Conservation (phyloP, 441 rosid species). For the Croton laevigatus region DNA sequence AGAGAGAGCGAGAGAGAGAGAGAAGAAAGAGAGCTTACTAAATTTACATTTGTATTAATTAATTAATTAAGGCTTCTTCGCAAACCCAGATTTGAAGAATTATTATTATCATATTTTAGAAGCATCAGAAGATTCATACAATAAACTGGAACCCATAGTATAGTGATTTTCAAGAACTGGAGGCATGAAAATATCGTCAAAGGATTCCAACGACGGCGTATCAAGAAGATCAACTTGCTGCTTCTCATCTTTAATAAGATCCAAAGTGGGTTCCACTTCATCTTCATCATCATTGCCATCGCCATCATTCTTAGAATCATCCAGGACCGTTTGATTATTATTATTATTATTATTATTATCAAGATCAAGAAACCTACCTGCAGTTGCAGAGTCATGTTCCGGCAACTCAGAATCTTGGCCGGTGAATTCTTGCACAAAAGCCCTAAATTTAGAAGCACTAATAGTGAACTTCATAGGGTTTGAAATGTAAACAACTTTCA, state of each 20-base stretch:
- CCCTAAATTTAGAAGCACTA: slow-evolving; percentile 48
- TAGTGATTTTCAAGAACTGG: slow-evolving; percentile 26
- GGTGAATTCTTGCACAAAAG: slow-evolving; percentile 57
- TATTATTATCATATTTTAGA: too few species aligned
- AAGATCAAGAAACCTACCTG: slow-evolving; percentile 18
- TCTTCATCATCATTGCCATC: background rate
- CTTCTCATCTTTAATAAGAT: background rate
- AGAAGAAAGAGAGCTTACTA: background rate
- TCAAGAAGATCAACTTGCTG: background rate
- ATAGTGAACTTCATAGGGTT: slow-evolving; percentile 54
- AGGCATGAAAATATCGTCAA: slow-evolving; percentile 29
- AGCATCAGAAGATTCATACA: slow-evolving; percentile 10
- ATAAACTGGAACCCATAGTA: slow-evolving; percentile 17
- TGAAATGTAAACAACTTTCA: slow-evolving; percentile 67
- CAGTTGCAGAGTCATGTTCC: slow-evolving; percentile 3
- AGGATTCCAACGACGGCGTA: slow-evolving; percentile 6
- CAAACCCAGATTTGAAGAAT: slow-evolving; percentile 6
- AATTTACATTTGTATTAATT: too few species aligned
- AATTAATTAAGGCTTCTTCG: slow-evolving; percentile 5
- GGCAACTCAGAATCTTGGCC: slow-evolving; percentile 53
- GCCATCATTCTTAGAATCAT: background rate
- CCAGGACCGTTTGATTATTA: slow-evolving; percentile 19
- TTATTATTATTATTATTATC: background rate
- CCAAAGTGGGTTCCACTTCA: slow-evolving; percentile 13
- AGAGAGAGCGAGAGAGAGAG: background rate